Percentiles rank a stretch among this genome's conserved stretches.
Evolutionary conservation across 2,329 filamentous ascomycete species (phyloP).

Genomic region (Beauveria scarabaeidicola): DNA sequence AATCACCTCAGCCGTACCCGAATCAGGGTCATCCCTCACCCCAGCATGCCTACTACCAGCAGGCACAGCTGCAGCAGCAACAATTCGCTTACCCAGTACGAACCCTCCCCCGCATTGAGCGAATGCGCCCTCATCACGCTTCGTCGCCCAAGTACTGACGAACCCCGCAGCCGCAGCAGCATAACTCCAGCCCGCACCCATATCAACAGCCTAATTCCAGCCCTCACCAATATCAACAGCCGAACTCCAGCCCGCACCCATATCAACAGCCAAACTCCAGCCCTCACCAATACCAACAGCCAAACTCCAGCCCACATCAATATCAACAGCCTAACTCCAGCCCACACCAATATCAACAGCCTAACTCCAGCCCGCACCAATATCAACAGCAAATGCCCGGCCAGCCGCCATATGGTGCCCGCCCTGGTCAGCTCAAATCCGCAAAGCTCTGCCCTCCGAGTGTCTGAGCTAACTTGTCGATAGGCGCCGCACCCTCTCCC

Average conservation of each 20-base stretch:
- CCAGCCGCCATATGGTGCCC: constrained; percentile 33
- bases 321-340: constrained; percentile 11
- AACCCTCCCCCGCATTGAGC: constrained; percentile 2
- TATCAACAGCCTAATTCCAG: constrained; percentile 20
- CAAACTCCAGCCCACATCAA: constrained; percentile 15
- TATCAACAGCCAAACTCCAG: too few relatives aligned
- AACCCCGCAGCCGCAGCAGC: constrained; percentile 16
- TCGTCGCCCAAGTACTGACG: not conserved
- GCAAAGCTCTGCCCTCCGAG: not conserved
- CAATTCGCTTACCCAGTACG: constrained; percentile 36
- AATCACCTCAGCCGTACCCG: constrained; percentile 27
- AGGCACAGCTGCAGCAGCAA: constrained; percentile 38
- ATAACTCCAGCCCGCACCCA: constrained; percentile 21
- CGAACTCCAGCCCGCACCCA: constrained; percentile 14
- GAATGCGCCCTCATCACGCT: not conserved
- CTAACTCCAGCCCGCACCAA: constrained; percentile 26
- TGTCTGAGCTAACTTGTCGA: not conserved
- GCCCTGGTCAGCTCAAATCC: constrained; percentile 35
- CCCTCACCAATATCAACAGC: constrained; percentile 27
- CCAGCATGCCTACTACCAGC: constrained; percentile 36
- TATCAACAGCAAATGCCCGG: constrained; percentile 21
- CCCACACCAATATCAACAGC: constrained; percentile 16
- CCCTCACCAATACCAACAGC: constrained; percentile 21
- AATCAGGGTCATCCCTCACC: constrained; percentile 30
- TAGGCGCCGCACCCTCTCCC: not conserved